phyloP scores from a whole-genome alignment of 352 stramenopile genomes.

The Globisporangium cystogenes region DNA sequence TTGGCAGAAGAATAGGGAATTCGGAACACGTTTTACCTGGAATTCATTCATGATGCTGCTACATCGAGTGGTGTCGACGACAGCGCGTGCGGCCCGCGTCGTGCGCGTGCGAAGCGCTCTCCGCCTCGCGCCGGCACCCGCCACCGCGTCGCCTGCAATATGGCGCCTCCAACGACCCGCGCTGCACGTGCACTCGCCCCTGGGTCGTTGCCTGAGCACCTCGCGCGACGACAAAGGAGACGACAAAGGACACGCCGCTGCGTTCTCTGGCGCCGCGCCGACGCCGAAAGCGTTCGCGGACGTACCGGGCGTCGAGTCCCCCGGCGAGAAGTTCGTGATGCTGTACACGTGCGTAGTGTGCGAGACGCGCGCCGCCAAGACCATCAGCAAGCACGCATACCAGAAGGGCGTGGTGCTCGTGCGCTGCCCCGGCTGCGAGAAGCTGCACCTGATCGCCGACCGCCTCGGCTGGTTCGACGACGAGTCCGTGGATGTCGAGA shows the following conservation, averaged over 20 bases:
- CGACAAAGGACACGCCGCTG: no score
- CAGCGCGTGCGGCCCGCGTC: no score
- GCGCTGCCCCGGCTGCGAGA: conserved; percentile 95
- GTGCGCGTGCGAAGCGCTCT: background rate
- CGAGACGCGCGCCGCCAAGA: conserved; percentile 96
- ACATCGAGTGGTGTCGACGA: no score
- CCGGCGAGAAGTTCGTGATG: conserved; percentile 95
- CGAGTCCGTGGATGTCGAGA: conserved; percentile 86
- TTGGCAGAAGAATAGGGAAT: no score
- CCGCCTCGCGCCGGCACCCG: background rate
- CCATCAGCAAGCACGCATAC: conserved; percentile 97
- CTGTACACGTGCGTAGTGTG: conserved; percentile 98
- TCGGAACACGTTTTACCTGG: no score
- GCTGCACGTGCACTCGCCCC: background rate
- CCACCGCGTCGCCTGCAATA: background rate
- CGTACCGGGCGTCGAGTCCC: conserved; percentile 64
- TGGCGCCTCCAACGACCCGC: background rate
- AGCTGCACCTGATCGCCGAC: conserved; percentile 98
- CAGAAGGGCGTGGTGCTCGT: conserved; percentile 97
- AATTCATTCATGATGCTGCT: no score
- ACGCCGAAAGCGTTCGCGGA: conserved; percentile 16
- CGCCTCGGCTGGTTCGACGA: conserved; percentile 92
- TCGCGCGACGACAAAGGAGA: conserved; percentile 1
- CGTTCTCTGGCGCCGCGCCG: background rate
- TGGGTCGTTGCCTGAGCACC: background rate